Conservation (phyloP, 2,329 filamentous ascomycete genomes). For the Stemphylium beticola region DNA sequence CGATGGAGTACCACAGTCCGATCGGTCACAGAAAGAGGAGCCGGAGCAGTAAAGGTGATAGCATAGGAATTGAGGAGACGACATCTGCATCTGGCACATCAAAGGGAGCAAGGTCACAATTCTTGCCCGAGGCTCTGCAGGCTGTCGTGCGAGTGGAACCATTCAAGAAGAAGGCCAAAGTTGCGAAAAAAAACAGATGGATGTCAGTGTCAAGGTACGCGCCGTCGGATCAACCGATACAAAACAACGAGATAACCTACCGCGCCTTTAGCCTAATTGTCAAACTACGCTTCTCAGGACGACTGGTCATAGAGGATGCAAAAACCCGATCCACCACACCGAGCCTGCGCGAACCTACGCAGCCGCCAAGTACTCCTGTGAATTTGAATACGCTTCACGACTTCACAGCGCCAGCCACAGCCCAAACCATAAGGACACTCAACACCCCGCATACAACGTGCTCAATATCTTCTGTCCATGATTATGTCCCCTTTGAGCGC, state of each 20-base stretch:
- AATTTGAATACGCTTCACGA: not conserved
- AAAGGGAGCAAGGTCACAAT: not conserved
- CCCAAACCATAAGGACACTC: not conserved
- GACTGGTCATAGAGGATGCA: constrained; percentile 6
- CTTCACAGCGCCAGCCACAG: not conserved
- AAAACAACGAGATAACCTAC: not conserved
- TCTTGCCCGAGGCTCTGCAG: not conserved
- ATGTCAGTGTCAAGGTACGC: constrained; percentile 8
- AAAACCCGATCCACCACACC: not conserved
- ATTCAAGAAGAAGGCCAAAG: not conserved
- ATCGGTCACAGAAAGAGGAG: not conserved
- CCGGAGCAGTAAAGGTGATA: not conserved
- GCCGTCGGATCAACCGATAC: not conserved
- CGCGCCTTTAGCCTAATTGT: constrained; percentile 11
- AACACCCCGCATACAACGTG: not conserved
- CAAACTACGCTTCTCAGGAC: constrained; percentile 17
- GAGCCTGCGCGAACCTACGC: not conserved
- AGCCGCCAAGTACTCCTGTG: not conserved
- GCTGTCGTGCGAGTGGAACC: not conserved
- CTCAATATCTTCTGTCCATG: not conserved
- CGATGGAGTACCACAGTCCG: constrained; percentile 18
- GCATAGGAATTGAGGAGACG: not conserved
- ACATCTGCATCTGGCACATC: not conserved
- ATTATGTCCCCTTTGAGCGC: constrained; percentile 16
- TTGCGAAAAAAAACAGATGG: not conserved